Conservation (phyloP, 2,329 filamentous ascomycete genomes). For the Orbilia quercus region DNA sequence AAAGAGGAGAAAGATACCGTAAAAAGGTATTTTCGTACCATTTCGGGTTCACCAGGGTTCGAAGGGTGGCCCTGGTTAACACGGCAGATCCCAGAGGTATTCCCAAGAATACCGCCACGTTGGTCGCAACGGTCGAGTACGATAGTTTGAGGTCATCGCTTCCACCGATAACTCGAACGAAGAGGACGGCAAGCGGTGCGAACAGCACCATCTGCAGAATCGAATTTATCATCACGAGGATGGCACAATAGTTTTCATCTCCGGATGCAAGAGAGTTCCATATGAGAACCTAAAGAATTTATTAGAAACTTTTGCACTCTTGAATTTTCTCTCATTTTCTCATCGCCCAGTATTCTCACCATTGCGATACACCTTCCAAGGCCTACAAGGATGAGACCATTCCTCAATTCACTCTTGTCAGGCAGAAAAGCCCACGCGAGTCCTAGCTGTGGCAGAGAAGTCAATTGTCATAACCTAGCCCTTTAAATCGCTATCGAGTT, state of each 20-base stretch:
- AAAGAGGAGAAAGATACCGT: constrained; percentile 76
- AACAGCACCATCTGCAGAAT: constrained; percentile 79
- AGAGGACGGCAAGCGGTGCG: constrained; percentile 75
- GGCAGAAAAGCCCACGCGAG: constrained; percentile 77
- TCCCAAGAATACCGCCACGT: constrained; percentile 84
- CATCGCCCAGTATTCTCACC: constrained; percentile 66
- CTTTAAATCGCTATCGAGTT: not conserved
- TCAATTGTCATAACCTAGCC: not conserved
- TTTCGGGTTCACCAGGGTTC: constrained; percentile 66
- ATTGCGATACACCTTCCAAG: constrained; percentile 89
- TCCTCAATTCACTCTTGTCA: constrained; percentile 69
- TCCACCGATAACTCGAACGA: constrained; percentile 71
- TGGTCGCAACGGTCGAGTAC: constrained; percentile 78
- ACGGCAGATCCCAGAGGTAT: constrained; percentile 84
- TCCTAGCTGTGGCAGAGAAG: constrained; percentile 66
- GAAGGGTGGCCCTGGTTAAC: constrained; percentile 75
- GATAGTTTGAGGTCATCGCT: constrained; percentile 59
- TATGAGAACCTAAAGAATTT: constrained; percentile 69
- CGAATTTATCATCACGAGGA: constrained; percentile 80
- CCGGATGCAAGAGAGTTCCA: constrained; percentile 83
- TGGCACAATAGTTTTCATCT: constrained; percentile 83
- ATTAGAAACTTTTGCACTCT: constrained; percentile 1
- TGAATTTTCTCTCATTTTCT: constrained; percentile 1
- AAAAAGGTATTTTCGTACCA: constrained; percentile 78
- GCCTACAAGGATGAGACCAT: constrained; percentile 83